Evolutionary conservation across 176 grass and related monocot species (phyloP).

Genomic region (Microstegium vimineum): DNA sequence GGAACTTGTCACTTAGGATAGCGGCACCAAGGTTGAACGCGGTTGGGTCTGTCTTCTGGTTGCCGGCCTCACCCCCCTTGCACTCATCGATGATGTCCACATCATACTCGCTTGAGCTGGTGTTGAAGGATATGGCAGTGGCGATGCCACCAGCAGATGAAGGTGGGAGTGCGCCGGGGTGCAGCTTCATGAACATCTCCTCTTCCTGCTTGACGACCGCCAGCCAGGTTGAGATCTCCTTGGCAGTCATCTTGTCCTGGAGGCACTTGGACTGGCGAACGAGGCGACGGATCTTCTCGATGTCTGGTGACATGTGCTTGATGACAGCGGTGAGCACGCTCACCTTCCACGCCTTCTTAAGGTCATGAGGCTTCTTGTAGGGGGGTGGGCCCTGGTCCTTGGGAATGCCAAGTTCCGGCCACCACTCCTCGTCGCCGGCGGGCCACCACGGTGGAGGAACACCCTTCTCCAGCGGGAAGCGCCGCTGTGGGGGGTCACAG

Average conservation of each 20-base stretch:
- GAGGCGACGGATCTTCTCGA: constrained; percentile 89
- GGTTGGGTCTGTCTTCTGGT: constrained; percentile 49
- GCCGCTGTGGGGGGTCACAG: constrained; percentile 90
- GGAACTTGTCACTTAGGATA: constrained; percentile 55
- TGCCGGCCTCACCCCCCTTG: constrained; percentile 50
- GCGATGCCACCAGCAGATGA: constrained; percentile 30
- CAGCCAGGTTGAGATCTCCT: constrained; percentile 95
- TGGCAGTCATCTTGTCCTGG: constrained; percentile 99
- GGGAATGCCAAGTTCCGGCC: constrained; percentile 59
- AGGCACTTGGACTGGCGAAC: constrained; percentile 95
- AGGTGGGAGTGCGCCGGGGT: constrained; percentile 48
- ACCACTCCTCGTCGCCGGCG: constrained; percentile 74
- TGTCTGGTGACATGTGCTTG: constrained; percentile 98
- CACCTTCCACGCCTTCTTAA: constrained; percentile 98
- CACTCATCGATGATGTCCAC: constrained; percentile 68
- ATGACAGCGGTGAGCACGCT: constrained; percentile 96
- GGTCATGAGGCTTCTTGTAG: constrained; percentile 98
- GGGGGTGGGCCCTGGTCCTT: constrained; percentile 81
- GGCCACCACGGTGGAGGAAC: constrained; percentile 94
- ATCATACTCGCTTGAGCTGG: constrained; percentile 79
- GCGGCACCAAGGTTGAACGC: constrained; percentile 45
- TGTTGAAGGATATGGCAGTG: constrained; percentile 66
- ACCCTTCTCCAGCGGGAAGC: constrained; percentile 93
- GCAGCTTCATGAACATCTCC: constrained; percentile 64
- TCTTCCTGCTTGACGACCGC: constrained; percentile 94